Base-by-base conservation (phyloP, 768 basidiomycete species). In the Leucocoprinus sp. region DNA sequence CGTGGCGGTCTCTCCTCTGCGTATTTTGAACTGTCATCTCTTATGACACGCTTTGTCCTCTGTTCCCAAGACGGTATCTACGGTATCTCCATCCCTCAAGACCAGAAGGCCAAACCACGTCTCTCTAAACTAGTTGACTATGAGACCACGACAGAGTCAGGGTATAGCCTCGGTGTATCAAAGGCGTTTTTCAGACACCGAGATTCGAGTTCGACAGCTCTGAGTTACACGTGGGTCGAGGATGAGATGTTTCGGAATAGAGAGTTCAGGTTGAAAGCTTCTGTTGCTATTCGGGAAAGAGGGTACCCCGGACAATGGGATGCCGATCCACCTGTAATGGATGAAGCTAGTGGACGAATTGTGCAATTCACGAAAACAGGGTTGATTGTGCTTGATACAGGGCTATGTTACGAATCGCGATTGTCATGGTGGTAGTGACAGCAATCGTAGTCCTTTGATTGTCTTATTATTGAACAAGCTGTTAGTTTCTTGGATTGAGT, bases 281-380 rank as follows among this genome's bases (percentile, higher is more conserved):
- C 46, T 1, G 46, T 48, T 42, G 46, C 46, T 11, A 48, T 48
- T 17, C 23, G 46, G 40, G 46, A 48, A 26, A 48, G 46, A 12
- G 46, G 46, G 40, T 48, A 48, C 37, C 46, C 46, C 7, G 46
- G 46, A 8, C 46, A 48, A 33, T 48, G 46, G 46, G 46, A 48
- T 42, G 39, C 46, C 2, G 46, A 48, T 29, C 46, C 46, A 11
- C 46, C 46, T 7, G 46, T 42, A 5, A n/a, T 42, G 23, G 46
- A 48, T 48, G 46, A 48, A 24, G 17, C 26, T 2, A 48, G 46
- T 48, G 46, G 46, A 28, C 18, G 46, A 11, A 48, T 48, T 42
- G 46, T 48, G 17, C 46, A 48, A 24, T 48, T 48, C 36, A 48
- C 46, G 40, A 48, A 48, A 34, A 48, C 46, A 24, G 46, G 46